Conservation (phyloP, 352 stramenopile species). For the Elongisporangium undulatum region DNA sequence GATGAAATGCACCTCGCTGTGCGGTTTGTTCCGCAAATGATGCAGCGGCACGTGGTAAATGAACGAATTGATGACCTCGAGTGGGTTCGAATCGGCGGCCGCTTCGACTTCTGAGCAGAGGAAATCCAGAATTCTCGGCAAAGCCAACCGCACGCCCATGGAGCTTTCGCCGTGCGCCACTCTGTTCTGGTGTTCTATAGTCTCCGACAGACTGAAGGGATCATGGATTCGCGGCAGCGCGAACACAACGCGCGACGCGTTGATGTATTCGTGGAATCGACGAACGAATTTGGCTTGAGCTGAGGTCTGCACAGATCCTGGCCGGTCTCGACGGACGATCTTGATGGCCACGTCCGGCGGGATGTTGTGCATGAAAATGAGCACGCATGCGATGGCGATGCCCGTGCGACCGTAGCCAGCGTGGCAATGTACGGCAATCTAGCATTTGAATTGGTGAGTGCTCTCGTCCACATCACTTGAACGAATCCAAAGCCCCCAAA, state of each 20-base stretch:
- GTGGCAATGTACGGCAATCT: slow-evolving; percentile 88
- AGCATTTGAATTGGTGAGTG: neutral
- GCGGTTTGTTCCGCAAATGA: slow-evolving; percentile 5
- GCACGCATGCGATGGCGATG: slow-evolving; percentile 78
- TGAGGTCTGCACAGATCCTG: slow-evolving; percentile 75
- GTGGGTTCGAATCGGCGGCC: slow-evolving; percentile 9
- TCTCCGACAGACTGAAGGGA: slow-evolving; percentile 54
- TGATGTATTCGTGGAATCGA: slow-evolving; percentile 74
- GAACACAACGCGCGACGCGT: slow-evolving; percentile 64
- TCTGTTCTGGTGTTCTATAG: slow-evolving; percentile 69
- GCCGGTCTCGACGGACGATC: slow-evolving; percentile 67
- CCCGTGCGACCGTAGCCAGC: slow-evolving; percentile 86
- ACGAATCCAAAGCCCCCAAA: slow-evolving; percentile 8
- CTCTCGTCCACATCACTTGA: neutral
- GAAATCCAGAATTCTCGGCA: slow-evolving; percentile 61
- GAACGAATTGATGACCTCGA: slow-evolving; percentile 14
- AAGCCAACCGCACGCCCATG: slow-evolving; percentile 13
- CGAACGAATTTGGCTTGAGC: slow-evolving; percentile 70
- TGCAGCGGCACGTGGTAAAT: slow-evolving; percentile 12
- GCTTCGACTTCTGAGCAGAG: slow-evolving; percentile 50
- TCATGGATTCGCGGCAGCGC: slow-evolving; percentile 72
- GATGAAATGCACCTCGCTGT: slow-evolving; percentile 5
- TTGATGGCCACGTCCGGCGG: slow-evolving; percentile 57
- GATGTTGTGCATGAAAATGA: slow-evolving; percentile 85
- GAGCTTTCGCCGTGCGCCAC: slow-evolving; percentile 38